Percentiles rank a stretch among this genome's conserved stretches.
phyloP scores from a whole-genome alignment of 495 filamentous ascomycete species.

The Neurospora sp. region DNA sequence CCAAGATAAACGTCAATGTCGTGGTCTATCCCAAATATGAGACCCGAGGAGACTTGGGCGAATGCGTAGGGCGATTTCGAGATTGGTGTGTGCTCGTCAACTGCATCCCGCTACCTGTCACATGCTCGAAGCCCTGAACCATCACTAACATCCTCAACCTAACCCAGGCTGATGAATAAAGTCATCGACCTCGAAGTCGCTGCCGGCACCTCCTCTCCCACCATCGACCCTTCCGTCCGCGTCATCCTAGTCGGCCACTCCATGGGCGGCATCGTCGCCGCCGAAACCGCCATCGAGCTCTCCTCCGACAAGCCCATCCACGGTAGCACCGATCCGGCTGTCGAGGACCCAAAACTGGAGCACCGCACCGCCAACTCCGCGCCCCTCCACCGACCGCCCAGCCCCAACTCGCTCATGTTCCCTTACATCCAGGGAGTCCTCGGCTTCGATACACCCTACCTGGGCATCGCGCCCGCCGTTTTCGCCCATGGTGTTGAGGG shows the following conservation, averaged over 20 bases:
- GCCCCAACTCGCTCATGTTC: conserved; percentile 46
- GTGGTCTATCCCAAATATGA: conserved; percentile 85
- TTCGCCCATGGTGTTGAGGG: conserved; percentile 82
- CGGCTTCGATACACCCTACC: conserved; percentile 90
- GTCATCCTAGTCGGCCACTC: conserved; percentile 82
- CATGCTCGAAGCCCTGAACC: background rate
- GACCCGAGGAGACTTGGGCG: conserved; percentile 75
- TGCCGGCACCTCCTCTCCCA: conserved; percentile 72
- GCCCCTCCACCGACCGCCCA: conserved; percentile 15
- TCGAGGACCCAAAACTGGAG: background rate
- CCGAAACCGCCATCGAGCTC: conserved; percentile 68
- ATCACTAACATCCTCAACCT: background rate
- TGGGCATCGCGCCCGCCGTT: conserved; percentile 82
- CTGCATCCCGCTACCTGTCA: background rate
- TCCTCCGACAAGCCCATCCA: conserved; percentile 57
- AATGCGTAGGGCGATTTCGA: conserved; percentile 70
- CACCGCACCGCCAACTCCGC: conserved; percentile 13
- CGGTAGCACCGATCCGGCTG: conserved; percentile 11
- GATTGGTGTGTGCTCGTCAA: conserved; percentile 58
- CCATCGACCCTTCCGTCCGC: conserved; percentile 77
- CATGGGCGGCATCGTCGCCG: conserved; percentile 96
- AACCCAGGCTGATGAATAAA: conserved; percentile 67
- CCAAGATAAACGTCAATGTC: conserved; percentile 58
- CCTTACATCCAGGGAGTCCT: conserved; percentile 74
- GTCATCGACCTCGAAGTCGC: conserved; percentile 92